Percentiles rank a stretch among this genome's conserved stretches.
phyloP scores from a whole-genome alignment of 2,329 filamentous ascomycete species.

The Cryoendolithus antarcticus region DNA sequence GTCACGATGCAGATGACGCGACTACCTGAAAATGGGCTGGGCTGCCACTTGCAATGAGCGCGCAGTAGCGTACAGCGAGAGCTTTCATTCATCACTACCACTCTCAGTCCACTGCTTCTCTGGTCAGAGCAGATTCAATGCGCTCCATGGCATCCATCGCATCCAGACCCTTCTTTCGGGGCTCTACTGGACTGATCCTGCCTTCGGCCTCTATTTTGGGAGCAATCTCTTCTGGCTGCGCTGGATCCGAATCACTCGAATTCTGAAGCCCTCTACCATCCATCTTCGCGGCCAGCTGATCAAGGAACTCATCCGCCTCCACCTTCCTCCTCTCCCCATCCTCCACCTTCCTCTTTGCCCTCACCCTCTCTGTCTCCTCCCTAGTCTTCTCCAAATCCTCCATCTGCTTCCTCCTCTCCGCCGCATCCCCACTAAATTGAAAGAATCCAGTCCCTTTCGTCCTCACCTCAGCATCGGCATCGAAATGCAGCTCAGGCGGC shows the following conservation, averaged over 20 bases:
- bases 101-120: constrained; percentile 1
- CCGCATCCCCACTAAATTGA: constrained; percentile 69
- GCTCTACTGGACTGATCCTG: not conserved
- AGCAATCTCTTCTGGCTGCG: not conserved
- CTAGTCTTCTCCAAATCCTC: constrained; percentile 55
- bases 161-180: not conserved
- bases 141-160: constrained; percentile 8
- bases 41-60: too few relatives aligned
- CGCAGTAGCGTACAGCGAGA: too few relatives aligned
- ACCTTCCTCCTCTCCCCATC: constrained; percentile 41
- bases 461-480: constrained; percentile 70
- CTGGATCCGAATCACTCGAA: not conserved
- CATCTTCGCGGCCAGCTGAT: constrained; percentile 37
- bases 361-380: constrained; percentile 53
- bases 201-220: not conserved
- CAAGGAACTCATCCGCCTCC: constrained; percentile 61
- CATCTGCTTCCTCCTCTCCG: constrained; percentile 61
- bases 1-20: too few relatives aligned
- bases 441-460: constrained; percentile 87
- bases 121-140: constrained; percentile 8
- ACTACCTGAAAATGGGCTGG: too few relatives aligned
- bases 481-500: constrained; percentile 71
- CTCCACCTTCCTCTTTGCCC: constrained; percentile 43
- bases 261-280: constrained; percentile 2
- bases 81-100: too few relatives aligned